phyloP scores from a whole-genome alignment of 495 filamentous ascomycete species.

The Tetracladium setigerum region DNA sequence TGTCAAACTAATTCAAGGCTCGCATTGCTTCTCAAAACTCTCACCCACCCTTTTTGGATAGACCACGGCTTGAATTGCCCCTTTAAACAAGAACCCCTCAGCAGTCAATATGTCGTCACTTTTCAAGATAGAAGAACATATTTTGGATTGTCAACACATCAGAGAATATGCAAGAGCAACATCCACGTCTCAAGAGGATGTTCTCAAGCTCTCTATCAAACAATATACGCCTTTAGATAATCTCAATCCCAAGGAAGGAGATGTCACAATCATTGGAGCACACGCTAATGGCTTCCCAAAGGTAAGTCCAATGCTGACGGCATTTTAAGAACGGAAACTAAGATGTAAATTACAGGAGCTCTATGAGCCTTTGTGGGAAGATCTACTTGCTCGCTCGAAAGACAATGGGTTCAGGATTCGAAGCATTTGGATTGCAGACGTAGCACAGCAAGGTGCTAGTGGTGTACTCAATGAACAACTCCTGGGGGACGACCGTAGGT shows the following conservation, averaged over 20 bases:
- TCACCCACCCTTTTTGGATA: too few species aligned
- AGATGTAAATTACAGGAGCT: slow-evolving; percentile 49
- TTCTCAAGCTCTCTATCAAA: slow-evolving; percentile 65
- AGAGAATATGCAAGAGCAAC: slow-evolving; percentile 64
- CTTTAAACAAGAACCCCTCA: too few species aligned
- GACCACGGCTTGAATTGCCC: too few species aligned
- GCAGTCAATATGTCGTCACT: slow-evolving; percentile 6
- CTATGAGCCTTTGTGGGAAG: slow-evolving; percentile 83
- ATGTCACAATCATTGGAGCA: slow-evolving; percentile 75
- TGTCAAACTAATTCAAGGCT: too few species aligned
- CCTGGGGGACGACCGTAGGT: slow-evolving; percentile 73
- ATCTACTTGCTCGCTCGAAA: slow-evolving; percentile 49
- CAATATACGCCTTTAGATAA: slow-evolving; percentile 75
- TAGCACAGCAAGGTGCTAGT: slow-evolving; percentile 67
- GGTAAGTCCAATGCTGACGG: slow-evolving; percentile 27
- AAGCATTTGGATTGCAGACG: slow-evolving; percentile 81
- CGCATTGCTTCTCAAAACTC: too few species aligned
- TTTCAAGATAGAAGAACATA: slow-evolving; percentile 54
- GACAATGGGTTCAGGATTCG: slow-evolving; percentile 59
- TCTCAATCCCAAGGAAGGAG: slow-evolving; percentile 52
- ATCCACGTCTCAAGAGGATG: slow-evolving; percentile 52
- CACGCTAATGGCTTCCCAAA: slow-evolving; percentile 92
- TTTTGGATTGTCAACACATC: slow-evolving; percentile 58
- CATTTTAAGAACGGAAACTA: not conserved
- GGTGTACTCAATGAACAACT: slow-evolving; percentile 64